Evolutionary conservation across 805 yeast genomes (phyloP).

Genomic region (Pichia pseudocactophila): DNA sequence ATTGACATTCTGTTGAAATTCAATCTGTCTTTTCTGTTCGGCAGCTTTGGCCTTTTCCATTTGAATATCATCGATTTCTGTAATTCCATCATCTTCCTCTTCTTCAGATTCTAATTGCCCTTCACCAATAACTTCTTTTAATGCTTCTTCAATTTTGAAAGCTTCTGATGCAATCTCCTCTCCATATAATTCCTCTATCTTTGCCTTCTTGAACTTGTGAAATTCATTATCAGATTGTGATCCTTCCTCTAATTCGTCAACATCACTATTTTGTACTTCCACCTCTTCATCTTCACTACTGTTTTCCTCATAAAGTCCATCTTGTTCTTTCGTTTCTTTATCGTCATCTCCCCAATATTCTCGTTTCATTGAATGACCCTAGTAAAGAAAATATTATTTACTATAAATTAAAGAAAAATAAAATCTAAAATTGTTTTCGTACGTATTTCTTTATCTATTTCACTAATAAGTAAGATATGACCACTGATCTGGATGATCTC

Average conservation of each 20-base stretch:
- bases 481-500: slow-evolving; percentile 15
- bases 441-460: no score
- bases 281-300: background rate
- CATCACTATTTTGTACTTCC: background rate
- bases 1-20: background rate
- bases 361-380: no score
- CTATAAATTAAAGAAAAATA: no score
- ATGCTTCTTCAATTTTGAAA: background rate
- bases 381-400: no score
- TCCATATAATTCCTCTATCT: background rate
- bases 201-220: background rate
- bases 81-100: background rate
- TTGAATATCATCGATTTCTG: background rate
- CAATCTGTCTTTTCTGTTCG: background rate
- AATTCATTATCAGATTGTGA: background rate
- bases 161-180: background rate
- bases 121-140: background rate
- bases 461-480: no score
- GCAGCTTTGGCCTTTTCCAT: background rate
- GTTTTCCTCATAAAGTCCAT: background rate
- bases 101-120: background rate
- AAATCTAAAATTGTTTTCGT: no score
- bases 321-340: no score
- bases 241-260: background rate
- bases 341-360: no score